A percentile compares a stretch with the other conserved stretches of the same genome.
Conservation (phyloP, 441 rosid genomes). For the Euphorbia celastroides region DNA sequence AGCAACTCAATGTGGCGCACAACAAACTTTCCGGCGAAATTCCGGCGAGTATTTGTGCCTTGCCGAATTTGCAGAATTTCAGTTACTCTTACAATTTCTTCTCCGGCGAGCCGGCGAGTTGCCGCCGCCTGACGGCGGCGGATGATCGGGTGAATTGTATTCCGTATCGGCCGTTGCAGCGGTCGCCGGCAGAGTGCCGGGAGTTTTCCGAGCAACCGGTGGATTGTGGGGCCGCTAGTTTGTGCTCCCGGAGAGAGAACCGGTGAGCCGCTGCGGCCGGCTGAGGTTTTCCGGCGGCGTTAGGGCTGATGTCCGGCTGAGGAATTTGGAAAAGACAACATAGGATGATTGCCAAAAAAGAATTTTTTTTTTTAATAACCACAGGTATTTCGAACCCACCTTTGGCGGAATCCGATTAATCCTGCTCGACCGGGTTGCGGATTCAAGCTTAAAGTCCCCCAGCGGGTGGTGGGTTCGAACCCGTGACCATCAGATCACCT, state of each 20-base stretch:
- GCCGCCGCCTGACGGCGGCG: slow-evolving; percentile 39
- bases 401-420: too few species aligned
- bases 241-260: slow-evolving; percentile 7
- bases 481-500: too few species aligned
- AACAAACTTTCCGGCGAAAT: slow-evolving; percentile 59
- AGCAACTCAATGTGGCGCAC: slow-evolving; percentile 62
- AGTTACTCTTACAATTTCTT: slow-evolving; percentile 65
- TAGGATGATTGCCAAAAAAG: neutral
- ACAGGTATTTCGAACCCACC: too few species aligned
- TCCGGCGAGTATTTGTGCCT: slow-evolving; percentile 51
- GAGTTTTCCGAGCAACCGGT: slow-evolving; percentile 44
- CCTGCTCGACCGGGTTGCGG: too few species aligned
- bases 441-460: too few species aligned
- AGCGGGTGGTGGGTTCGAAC: too few species aligned
- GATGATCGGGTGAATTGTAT: slow-evolving; percentile 65
- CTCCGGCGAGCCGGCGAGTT: slow-evolving; percentile 44
- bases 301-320: neutral
- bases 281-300: neutral
- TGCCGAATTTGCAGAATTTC: slow-evolving; percentile 68
- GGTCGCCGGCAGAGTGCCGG: slow-evolving; percentile 50
- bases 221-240: slow-evolving; percentile 30
- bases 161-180: slow-evolving; percentile 48
- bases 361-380: neutral
- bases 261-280: neutral
- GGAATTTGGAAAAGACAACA: neutral